Conservation (phyloP, 805 yeast genomes). For the Myxozyma vanderwaltii region DNA sequence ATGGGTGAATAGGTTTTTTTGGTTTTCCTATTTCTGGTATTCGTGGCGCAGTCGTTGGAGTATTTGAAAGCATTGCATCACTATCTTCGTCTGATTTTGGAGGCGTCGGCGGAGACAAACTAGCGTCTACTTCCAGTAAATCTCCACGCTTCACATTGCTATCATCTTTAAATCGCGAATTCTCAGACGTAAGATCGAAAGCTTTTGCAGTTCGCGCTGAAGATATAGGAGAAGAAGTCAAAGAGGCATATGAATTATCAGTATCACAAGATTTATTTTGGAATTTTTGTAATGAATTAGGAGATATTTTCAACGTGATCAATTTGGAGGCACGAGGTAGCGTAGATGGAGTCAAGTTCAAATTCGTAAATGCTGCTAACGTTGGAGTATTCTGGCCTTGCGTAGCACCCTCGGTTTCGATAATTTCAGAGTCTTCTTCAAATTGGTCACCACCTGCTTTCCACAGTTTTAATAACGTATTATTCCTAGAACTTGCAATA, state of each 20-base stretch:
- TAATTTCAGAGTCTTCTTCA: neutral
- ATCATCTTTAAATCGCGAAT: no score
- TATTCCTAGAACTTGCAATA: neutral
- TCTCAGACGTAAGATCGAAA: no score
- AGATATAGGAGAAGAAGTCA: neutral
- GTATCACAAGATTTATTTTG: neutral
- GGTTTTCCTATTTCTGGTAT: neutral
- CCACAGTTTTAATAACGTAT: neutral
- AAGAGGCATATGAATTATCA: neutral
- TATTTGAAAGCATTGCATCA: neutral
- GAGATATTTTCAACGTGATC: neutral
- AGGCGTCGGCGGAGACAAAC: constrained; percentile 24
- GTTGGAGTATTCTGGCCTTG: neutral
- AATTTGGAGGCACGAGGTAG: neutral
- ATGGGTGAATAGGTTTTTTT: constrained; percentile 15
- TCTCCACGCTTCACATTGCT: neutral
- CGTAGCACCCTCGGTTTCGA: no score
- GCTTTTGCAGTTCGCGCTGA: no score
- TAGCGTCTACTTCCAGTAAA: neutral
- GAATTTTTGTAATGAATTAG: neutral
- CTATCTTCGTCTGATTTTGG: constrained; percentile 18
- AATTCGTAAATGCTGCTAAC: neutral
- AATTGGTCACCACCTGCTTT: neutral
- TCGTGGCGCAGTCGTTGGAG: neutral
- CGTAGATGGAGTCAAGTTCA: no score